phyloP scores from a whole-genome alignment of 2,329 filamentous ascomycete genomes.

The Aspergillus transmontanensis region DNA sequence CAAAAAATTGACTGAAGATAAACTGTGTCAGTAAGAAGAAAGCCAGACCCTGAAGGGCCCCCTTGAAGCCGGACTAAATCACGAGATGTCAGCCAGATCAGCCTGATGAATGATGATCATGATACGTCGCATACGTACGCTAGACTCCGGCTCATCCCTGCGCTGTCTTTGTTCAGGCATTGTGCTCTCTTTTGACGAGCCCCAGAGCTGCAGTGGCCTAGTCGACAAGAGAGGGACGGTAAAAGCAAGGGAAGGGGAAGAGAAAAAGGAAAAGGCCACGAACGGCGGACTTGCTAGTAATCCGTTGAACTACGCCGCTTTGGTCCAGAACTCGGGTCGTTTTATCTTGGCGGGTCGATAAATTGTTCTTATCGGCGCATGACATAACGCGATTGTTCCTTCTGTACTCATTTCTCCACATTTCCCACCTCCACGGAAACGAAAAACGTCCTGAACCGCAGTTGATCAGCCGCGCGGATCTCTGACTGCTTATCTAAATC shows the following conservation, averaged over 20 bases:
- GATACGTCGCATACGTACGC: constrained; percentile 27
- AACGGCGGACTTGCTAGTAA: constrained; percentile 8
- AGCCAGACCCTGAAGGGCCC: constrained; percentile 57
- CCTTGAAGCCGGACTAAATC: constrained; percentile 44
- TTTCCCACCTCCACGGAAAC: neutral
- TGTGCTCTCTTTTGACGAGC: constrained; percentile 18
- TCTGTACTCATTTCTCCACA: neutral
- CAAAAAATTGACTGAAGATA: constrained; percentile 58
- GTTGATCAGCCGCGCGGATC: neutral
- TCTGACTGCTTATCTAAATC: neutral
- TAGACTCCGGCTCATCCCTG: constrained; percentile 35
- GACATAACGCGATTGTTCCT: neutral
- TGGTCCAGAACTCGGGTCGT: constrained; percentile 11
- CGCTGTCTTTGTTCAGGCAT: constrained; percentile 45
- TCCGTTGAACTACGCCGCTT: constrained; percentile 9
- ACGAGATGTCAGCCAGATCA: constrained; percentile 23
- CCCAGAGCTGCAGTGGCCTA: neutral
- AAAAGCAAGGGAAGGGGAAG: neutral
- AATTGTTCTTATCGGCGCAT: neutral
- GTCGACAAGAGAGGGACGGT: neutral
- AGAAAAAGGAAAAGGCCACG: constrained; percentile 21
- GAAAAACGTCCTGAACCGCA: neutral
- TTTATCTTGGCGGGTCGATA: constrained; percentile 7
- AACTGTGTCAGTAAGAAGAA: constrained; percentile 64
- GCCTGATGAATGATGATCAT: neutral